Base-by-base conservation (phyloP, 2,329 filamentous ascomycete genomes). In the Talaromyces sp. region DNA sequence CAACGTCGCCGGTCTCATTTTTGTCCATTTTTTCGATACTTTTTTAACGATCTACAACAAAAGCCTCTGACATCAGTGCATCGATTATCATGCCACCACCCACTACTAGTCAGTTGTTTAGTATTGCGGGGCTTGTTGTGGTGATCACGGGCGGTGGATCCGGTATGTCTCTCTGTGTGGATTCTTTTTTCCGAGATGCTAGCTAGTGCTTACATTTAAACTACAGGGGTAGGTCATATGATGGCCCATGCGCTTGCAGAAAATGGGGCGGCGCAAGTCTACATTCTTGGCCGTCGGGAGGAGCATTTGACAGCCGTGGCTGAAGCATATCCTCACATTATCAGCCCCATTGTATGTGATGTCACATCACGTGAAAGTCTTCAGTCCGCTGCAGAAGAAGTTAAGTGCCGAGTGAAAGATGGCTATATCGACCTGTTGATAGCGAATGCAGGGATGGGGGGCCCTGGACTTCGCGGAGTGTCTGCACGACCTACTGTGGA, bases 211-310 rank as follows among this genome's bases (percentile, higher is more conserved):
- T 27, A 27, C 4, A 5, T 9, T 27, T 27, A 9, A 27, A 5
- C 6, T 17, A 10, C n/a, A 6, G 71, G 71, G 8, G 57, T 79
- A 6, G 77, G 77, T 1, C 65, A 74, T 1, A 75, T 72, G 52
- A 77, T 77, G 57, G 70, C 77, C 4, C 63, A 68, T 30, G 73
- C 77, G 0, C 65, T 78, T 0, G 75, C 70, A 6, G 67, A 68
- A 16, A 80, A 81, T 40, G 80, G 80, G 3, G 80, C 80, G 4
- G 70, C 71, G 29, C 80, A 76, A 53, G 78, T 83, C 36, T 82
- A 81, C 65, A 80, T 83, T 47, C 64, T 82, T 3, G 79, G 79
- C 16, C 75, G 80, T 2, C 77, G 79, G 1, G 62, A 70, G 50
- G 70, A 77, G 10, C 64, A 70, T 1, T 72, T 83, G 22, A 66